These are phyloP conservation scores for Thelephora terrestris DNA, from an alignment of 1,284 basidiomycete species.

Conservation along the genomic window DNA sequence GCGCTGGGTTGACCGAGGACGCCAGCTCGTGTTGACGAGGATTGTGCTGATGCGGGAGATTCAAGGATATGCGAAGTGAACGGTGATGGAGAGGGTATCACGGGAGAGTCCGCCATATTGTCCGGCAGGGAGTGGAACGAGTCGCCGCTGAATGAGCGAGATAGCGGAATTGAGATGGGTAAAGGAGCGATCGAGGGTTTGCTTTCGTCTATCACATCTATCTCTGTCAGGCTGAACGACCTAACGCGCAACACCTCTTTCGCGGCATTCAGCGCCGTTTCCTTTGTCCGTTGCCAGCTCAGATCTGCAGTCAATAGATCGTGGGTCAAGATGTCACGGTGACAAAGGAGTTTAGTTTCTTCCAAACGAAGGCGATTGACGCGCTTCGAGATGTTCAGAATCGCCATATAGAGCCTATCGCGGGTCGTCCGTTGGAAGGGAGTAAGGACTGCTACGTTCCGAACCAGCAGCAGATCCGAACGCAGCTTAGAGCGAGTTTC, in stretches of 20 bases:
- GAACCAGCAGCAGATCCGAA: constrained; percentile 59
- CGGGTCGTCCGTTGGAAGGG: constrained; percentile 82
- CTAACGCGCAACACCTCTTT: constrained; percentile 47
- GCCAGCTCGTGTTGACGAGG: constrained; percentile 14
- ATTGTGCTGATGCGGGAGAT: constrained; percentile 30
- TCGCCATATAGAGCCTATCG: constrained; percentile 54
- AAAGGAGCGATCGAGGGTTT: constrained; percentile 20
- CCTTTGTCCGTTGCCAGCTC: constrained; percentile 59
- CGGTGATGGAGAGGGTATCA: constrained; percentile 23
- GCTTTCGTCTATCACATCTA: not conserved
- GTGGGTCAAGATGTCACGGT: constrained; percentile 62
- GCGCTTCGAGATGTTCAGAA: constrained; percentile 58
- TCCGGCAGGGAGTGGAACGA: constrained; percentile 62
- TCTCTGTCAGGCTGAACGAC: not conserved
- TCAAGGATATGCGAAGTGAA: constrained; percentile 8
- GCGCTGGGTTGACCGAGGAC: constrained; percentile 10
- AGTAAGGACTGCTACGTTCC: constrained; percentile 78
- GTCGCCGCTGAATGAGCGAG: constrained; percentile 33
- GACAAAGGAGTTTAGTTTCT: constrained; percentile 62
- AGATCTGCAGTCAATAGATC: constrained; percentile 69
- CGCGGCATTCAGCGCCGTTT: constrained; percentile 62
- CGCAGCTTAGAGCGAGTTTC: constrained; percentile 57
- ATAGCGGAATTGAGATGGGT: constrained; percentile 24
- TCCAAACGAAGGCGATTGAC: constrained; percentile 64
- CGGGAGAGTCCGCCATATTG: constrained; percentile 37